phyloP scores from a whole-genome alignment of 495 filamentous ascomycete species.

The Podospora didyma region DNA sequence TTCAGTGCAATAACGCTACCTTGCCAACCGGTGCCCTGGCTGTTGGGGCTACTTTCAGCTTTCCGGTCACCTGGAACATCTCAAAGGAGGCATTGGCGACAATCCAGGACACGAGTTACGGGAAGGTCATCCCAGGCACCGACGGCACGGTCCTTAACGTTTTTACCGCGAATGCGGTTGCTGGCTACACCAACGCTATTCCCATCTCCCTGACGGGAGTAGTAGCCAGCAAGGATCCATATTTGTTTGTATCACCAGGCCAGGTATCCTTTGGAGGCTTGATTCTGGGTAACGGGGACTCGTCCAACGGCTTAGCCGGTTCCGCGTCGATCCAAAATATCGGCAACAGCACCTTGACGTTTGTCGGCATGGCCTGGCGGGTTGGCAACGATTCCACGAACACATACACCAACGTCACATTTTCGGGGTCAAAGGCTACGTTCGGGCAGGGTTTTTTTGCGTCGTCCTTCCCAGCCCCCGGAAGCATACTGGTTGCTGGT shows the following conservation, averaged over 20 bases:
- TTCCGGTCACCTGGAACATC: conserved; percentile 38
- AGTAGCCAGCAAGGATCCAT: conserved; percentile 26
- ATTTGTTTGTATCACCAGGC: conserved; percentile 32
- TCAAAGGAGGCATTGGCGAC: conserved; percentile 30
- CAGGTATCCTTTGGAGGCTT: conserved; percentile 38
- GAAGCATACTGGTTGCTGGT: conserved; percentile 29
- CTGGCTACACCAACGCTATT: conserved; percentile 31
- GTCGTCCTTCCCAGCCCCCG: conserved; percentile 37
- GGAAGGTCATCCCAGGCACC: conserved; percentile 31
- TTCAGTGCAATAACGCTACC: conserved; percentile 31
- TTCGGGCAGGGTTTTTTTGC: conserved; percentile 29
- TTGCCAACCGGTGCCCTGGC: conserved; percentile 31
- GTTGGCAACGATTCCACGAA: conserved; percentile 27
- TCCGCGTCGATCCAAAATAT: conserved; percentile 32
- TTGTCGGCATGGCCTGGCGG: conserved; percentile 32
- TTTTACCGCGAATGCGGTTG: conserved; percentile 34
- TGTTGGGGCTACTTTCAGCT: conserved; percentile 32
- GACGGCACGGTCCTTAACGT: conserved; percentile 38
- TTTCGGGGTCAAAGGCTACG: conserved; percentile 13
- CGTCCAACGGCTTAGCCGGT: conserved; percentile 22
- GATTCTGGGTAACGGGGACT: conserved; percentile 24
- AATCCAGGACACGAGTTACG: conserved; percentile 27
- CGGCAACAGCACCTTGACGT: conserved; percentile 31
- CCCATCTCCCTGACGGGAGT: conserved; percentile 32
- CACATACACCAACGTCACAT: conserved; percentile 15